Conservation (phyloP, 306 rosid species). For the Purshia tridentata region DNA sequence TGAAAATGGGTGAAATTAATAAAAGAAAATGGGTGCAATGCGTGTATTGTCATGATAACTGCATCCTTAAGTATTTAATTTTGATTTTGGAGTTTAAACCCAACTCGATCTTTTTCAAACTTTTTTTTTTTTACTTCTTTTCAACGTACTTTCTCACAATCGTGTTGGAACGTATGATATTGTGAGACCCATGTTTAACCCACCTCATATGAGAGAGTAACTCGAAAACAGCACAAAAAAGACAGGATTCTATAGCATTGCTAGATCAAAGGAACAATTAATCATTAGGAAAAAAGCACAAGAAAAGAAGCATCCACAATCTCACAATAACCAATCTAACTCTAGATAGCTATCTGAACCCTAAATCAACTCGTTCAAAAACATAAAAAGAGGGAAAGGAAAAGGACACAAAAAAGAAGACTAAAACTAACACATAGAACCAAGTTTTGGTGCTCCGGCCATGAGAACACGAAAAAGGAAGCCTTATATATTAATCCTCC, state of each 20-base stretch:
- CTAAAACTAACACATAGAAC: neutral
- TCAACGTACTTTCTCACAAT: too few species aligned
- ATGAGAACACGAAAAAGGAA: neutral
- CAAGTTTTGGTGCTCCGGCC: neutral
- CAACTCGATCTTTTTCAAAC: too few species aligned
- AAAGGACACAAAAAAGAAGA: neutral
- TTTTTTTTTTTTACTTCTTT: too few species aligned
- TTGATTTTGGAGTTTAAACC: too few species aligned
- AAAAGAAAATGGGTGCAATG: too few species aligned
- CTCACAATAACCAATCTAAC: neutral
- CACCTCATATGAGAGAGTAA: too few species aligned
- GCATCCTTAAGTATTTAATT: too few species aligned
- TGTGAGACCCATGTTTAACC: too few species aligned
- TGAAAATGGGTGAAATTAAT: neutral
- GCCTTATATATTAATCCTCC: neutral
- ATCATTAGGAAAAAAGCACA: neutral
- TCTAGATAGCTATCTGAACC: neutral
- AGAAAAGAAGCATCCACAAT: neutral
- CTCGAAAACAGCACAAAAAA: too few species aligned
- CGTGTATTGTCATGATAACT: too few species aligned
- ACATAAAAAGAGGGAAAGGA: neutral
- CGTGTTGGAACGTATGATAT: too few species aligned
- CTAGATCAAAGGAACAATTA: too few species aligned
- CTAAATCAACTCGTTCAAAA: neutral
- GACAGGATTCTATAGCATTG: neutral